These are phyloP conservation scores for Populus tomentosa DNA, from an alignment of 441 rosid species.

Conservation along the genomic window DNA sequence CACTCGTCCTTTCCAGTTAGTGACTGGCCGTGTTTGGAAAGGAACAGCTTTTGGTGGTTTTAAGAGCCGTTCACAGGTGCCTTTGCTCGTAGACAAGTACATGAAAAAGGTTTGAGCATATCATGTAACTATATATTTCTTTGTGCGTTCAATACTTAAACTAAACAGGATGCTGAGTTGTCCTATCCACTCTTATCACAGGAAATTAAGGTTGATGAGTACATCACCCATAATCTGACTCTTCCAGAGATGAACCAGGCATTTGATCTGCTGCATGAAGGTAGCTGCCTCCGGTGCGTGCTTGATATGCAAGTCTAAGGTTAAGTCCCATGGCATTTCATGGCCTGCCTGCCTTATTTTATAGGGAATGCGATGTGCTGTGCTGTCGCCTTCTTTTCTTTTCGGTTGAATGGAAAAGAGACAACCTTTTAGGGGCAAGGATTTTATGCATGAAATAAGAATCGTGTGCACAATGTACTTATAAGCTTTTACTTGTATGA, in stretches of 20 bases:
- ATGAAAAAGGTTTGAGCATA: constrained; percentile 63
- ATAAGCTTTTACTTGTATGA: not conserved
- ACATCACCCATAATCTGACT: constrained; percentile 71
- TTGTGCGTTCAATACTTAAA: not conserved
- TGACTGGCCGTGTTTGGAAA: constrained; percentile 99
- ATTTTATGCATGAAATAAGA: not conserved
- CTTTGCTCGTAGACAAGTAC: constrained; percentile 95
- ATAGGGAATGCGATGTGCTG: not conserved
- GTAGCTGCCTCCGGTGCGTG: constrained; percentile 87
- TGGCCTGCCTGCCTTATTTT: not conserved
- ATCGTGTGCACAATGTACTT: not conserved
- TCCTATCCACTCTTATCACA: constrained; percentile 16
- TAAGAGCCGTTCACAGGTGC: constrained; percentile 98
- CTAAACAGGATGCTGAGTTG: not conserved
- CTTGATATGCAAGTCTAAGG: constrained; percentile 42
- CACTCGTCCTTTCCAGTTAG: constrained; percentile 95
- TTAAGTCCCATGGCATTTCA: not conserved
- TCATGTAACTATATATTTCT: not conserved
- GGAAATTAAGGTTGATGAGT: constrained; percentile 96
- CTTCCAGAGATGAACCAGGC: constrained; percentile 80
- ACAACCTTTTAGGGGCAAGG: not conserved
- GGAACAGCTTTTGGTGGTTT: constrained; percentile 99
- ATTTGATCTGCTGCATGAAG: constrained; percentile 83
- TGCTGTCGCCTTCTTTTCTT: not conserved
- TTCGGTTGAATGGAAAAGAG: not conserved